Evolutionary conservation across 2,329 filamentous ascomycete genomes (phyloP).

Genomic region (Nigrospora sphaerica): DNA sequence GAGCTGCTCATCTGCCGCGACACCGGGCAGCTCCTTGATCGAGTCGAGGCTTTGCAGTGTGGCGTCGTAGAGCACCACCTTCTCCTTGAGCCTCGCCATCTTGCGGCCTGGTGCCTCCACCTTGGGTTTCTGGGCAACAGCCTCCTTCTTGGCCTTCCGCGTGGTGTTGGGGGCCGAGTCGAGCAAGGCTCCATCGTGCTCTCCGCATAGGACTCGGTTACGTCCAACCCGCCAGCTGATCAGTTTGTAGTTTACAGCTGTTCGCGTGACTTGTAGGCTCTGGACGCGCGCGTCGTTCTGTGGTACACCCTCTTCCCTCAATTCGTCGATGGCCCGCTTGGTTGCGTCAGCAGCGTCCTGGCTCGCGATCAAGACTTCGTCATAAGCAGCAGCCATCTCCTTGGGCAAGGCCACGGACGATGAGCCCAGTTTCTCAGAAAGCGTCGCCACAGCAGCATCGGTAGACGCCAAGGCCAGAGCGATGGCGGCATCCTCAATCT

Average conservation of each 20-base stretch:
- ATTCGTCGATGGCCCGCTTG: conserved; percentile 86
- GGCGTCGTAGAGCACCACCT: conserved; percentile 83
- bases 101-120: conserved; percentile 64
- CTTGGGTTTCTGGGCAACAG: conserved; percentile 31
- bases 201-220: conserved; percentile 82
- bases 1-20: conserved; percentile 75
- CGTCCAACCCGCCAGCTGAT: conserved; percentile 92
- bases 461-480: conserved; percentile 74
- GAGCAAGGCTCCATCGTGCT: conserved; percentile 64
- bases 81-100: conserved; percentile 74
- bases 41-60: conserved; percentile 87
- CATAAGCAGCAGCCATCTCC: conserved; percentile 80
- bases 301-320: conserved; percentile 73
- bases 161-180: conserved; percentile 37
- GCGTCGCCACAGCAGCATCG: conserved; percentile 39
- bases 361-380: conserved; percentile 80
- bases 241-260: conserved; percentile 88
- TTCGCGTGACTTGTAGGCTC: conserved; percentile 82
- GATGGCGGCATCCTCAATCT: conserved; percentile 88
- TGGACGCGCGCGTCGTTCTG: conserved; percentile 86
- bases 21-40: conserved; percentile 81
- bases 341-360: conserved; percentile 93
- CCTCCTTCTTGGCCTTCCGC: conserved; percentile 48
- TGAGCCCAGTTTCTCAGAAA: conserved; percentile 41
- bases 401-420: conserved; percentile 39